These are phyloP conservation scores for Metschnikowia anglica DNA, from an alignment of 805 yeast genomes.

Conservation along the genomic window DNA sequence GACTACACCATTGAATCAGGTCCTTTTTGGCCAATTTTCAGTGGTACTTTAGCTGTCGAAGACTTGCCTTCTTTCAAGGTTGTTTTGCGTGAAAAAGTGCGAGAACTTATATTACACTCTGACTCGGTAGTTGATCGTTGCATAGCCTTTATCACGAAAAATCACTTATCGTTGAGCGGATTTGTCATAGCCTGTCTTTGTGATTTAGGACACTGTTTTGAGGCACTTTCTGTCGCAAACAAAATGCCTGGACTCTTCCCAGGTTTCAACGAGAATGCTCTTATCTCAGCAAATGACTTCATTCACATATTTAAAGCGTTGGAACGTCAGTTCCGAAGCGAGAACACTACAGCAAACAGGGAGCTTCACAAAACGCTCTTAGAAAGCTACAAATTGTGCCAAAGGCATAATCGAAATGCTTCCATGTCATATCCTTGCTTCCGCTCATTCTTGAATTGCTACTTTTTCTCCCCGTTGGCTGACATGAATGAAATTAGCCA, in stretches of 20 bases:
- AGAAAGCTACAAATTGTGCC: constrained; percentile 5
- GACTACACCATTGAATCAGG: constrained; percentile 25
- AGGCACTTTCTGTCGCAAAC: constrained; percentile 28
- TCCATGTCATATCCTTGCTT: constrained; percentile 6
- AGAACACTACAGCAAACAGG: too few species aligned
- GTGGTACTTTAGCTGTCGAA: constrained; percentile 26
- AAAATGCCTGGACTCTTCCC: constrained; percentile 21
- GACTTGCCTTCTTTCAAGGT: constrained; percentile 36
- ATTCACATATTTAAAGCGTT: constrained; percentile 9
- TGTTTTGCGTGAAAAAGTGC: constrained; percentile 22
- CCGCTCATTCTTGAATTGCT: constrained; percentile 12
- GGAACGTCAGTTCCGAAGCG: not conserved
- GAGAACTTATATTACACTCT: constrained; percentile 1
- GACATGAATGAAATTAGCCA: constrained; percentile 2
- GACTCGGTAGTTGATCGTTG: constrained; percentile 22
- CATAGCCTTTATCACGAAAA: constrained; percentile 20
- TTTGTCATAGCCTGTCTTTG: constrained; percentile 32
- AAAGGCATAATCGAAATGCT: not conserved
- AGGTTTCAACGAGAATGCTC: not conserved
- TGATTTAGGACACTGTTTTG: constrained; percentile 24
- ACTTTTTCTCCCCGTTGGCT: constrained; percentile 13
- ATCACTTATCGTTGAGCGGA: constrained; percentile 27
- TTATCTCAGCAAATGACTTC: constrained; percentile 11
- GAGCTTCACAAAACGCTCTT: constrained; percentile 5
- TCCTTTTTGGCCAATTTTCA: constrained; percentile 26